Percentiles rank a stretch among this genome's conserved stretches.
Conservation (phyloP, 306 rosid genomes). For the Lathyrus aphaca region DNA sequence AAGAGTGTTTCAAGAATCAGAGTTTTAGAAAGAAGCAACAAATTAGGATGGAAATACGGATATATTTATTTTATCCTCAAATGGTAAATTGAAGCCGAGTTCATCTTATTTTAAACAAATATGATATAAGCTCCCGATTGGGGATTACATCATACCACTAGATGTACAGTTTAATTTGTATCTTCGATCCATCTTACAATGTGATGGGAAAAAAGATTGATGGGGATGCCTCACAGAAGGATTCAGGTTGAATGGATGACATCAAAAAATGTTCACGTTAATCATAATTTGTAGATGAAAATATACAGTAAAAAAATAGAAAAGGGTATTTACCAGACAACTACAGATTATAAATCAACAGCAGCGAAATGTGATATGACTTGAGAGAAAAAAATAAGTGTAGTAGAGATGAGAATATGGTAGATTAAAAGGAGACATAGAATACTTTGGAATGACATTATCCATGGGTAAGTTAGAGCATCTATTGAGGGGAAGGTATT, state of each 20-base stretch:
- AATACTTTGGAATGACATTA: constrained; percentile 27
- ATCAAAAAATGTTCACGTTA: not conserved
- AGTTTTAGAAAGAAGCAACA: constrained; percentile 10
- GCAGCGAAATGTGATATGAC: not conserved
- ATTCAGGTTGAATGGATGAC: constrained; percentile 17
- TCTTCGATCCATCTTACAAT: not conserved
- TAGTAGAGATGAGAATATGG: not conserved
- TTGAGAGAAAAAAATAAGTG: constrained; percentile 10
- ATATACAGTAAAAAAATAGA: not conserved
- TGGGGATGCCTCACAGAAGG: constrained; percentile 3
- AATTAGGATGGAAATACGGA: not conserved
- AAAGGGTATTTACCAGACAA: not conserved
- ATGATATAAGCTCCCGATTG: constrained; percentile 15
- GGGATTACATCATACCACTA: constrained; percentile 1
- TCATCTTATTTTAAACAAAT: constrained; percentile 30
- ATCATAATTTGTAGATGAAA: constrained; percentile 12
- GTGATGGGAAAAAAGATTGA: constrained; percentile 21
- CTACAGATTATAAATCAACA: not conserved
- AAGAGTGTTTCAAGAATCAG: not conserved
- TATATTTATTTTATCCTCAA: constrained; percentile 14
- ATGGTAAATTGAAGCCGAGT: constrained; percentile 25
- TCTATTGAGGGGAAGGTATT: constrained; percentile 12
- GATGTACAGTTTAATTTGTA: not conserved
- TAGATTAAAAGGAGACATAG: constrained; percentile 4
- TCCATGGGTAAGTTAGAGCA: constrained; percentile 10